Conservation (phyloP, 2,329 filamentous ascomycete species). For the Salinomyces thailandicus region DNA sequence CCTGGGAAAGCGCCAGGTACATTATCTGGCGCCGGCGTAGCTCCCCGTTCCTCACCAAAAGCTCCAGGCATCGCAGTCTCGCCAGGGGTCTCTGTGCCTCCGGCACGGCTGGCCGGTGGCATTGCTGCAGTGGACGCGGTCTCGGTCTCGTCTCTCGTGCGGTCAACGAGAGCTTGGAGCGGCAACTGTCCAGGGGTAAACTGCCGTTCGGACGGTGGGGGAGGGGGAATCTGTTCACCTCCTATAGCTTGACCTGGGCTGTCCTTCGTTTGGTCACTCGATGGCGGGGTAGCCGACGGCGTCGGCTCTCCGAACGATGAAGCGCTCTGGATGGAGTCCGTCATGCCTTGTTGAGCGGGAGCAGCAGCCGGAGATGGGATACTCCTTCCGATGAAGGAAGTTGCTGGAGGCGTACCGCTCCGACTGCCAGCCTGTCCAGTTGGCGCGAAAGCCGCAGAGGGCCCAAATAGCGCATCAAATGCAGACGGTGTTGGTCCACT, state of each 20-base stretch:
- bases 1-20: constrained; percentile 41
- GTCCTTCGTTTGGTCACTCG: constrained; percentile 38
- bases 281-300: constrained; percentile 54
- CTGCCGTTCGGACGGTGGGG: constrained; percentile 63
- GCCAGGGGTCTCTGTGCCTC: constrained; percentile 17
- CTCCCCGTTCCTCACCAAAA: constrained; percentile 13
- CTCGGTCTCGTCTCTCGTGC: constrained; percentile 14
- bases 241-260: too few species aligned
- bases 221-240: constrained; percentile 47
- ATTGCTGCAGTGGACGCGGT: constrained; percentile 47
- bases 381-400: constrained; percentile 19
- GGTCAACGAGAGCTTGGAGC: constrained; percentile 49
- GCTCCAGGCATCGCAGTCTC: constrained; percentile 27
- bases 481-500: constrained; percentile 25
- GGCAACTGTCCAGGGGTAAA: constrained; percentile 68
- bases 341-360: constrained; percentile 12
- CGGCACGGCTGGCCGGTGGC: constrained; percentile 24
- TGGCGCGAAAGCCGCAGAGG: constrained; percentile 34
- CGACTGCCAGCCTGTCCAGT: constrained; percentile 16
- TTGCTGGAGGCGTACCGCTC: constrained; percentile 22
- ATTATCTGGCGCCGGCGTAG: constrained; percentile 7
- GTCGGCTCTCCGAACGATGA: constrained; percentile 33
- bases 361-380: constrained; percentile 10
- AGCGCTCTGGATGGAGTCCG: constrained; percentile 19
- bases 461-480: constrained; percentile 28